Base-by-base conservation (phyloP, 495 filamentous ascomycete species). In the Lasiosphaeris hirsuta region DNA sequence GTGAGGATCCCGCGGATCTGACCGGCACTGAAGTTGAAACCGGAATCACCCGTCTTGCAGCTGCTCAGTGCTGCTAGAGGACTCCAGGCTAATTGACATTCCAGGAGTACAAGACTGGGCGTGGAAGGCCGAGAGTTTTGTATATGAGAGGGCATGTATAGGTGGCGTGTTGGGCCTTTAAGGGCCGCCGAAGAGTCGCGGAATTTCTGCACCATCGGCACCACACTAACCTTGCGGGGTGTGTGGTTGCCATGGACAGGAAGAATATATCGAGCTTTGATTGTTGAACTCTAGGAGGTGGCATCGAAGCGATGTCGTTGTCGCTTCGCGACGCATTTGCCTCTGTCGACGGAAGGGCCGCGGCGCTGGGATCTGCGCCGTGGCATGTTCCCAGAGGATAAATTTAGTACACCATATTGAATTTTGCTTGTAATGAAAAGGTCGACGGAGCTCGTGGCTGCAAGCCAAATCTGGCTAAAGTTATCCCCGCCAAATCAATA, bases 331-430 rank as follows among this genome's bases (percentile, higher is more conserved):
- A 17, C 42, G 23, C 53, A 38, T 56, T n/a, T 1, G 23, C 4
- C 39, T 39, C 14, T 38, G 9, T 44, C 8, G 7, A 48, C 30
- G 43, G 13, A 14, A 51, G 38, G 15, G 39, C 58, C 58, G 47
- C n/a, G 38, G 40, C 34, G 47, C 14, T 46, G 50, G 50, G 43
- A 56, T 46, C 34, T 43, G 39, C 17, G 23, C 10, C 33, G 40
- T 38, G 39, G 46, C 9, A 41, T 10, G 43, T 40, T n/a, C n/a
- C 17, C 37, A 40, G 14, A 19, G 33, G 4, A 54, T 62, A 62
- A 51, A 62, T 47, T 53, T 62, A 62, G 59, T 18, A 57, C 13
- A 36, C 59, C 48, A 62, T 62, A 59, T 59, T 59, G 57, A 5
- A n/a, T 53, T 30, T 59, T 17, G 8, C 15, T 40, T 34, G 43